Percentiles rank a stretch among this genome's conserved stretches.
Evolutionary conservation across 768 basidiomycete genomes (phyloP).

Genomic region (Kwoniella shandongensis): DNA sequence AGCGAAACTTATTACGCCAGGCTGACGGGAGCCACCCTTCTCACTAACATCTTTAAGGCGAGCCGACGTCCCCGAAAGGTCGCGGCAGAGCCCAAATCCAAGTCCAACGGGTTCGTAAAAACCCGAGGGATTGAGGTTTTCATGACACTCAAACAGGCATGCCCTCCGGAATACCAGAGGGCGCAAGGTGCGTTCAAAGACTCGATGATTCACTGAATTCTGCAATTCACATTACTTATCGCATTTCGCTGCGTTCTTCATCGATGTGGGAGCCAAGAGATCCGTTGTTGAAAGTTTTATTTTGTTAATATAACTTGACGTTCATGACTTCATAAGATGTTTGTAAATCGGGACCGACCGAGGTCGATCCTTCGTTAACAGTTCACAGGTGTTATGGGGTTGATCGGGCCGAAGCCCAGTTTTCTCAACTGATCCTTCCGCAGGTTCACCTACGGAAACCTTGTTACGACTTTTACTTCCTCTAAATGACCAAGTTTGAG

Average conservation of each 20-base stretch:
- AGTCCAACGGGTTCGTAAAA: constrained; percentile 19
- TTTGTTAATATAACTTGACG: constrained; percentile 46
- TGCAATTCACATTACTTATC: constrained; percentile 82
- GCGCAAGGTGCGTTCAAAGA: constrained; percentile 80
- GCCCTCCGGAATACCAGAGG: constrained; percentile 71
- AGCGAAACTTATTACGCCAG: constrained; percentile 60
- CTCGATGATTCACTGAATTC: constrained; percentile 79
- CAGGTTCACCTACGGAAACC: constrained; percentile 80
- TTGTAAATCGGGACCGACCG: constrained; percentile 24
- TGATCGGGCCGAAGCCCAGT: constrained; percentile 57
- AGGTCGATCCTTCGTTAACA: constrained; percentile 4
- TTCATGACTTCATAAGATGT: constrained; percentile 35
- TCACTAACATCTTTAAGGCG: constrained; percentile 60
- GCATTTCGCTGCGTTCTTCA: constrained; percentile 78
- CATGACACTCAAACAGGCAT: constrained; percentile 66
- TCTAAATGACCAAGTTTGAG: constrained; percentile 79
- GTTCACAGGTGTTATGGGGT: constrained; percentile 60
- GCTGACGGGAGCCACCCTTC: constrained; percentile 25
- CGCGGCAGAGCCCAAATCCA: constrained; percentile 40
- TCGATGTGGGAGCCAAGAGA: constrained; percentile 77
- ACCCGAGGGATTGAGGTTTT: constrained; percentile 41
- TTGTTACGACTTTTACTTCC: constrained; percentile 73
- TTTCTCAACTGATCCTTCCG: constrained; percentile 66
- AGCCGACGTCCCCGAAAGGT: constrained; percentile 10
- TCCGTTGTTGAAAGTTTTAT: constrained; percentile 64